Evolutionary conservation across 257 asterid genomes (phyloP).

Genomic region (Capsicum baccatum): DNA sequence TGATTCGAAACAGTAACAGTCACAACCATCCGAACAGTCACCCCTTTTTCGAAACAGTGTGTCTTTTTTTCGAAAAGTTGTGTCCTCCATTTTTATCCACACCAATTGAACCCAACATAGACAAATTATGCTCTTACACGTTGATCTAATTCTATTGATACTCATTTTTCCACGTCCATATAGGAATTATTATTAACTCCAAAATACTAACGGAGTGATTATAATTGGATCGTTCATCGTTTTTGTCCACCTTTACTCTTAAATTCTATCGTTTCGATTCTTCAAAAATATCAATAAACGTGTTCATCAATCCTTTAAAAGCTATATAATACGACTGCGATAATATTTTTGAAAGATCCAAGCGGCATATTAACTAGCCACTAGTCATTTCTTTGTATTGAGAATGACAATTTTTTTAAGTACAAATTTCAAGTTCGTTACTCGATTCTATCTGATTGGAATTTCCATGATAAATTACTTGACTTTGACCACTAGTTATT

Average conservation of each 20-base stretch:
- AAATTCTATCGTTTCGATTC: no score
- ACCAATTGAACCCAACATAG: no score
- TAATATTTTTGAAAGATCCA: neutral
- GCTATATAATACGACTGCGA: no score
- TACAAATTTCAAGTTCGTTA: neutral
- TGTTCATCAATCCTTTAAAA: no score
- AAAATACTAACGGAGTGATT: neutral
- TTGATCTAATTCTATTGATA: neutral
- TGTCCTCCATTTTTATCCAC: no score
- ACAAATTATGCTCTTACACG: neutral
- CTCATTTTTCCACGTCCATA: neutral
- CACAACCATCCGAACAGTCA: no score
- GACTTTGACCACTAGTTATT: constrained; percentile 19
- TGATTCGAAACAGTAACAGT: no score
- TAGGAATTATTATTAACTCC: neutral
- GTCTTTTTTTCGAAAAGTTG: no score
- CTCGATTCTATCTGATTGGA: neutral
- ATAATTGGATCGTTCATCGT: neutral
- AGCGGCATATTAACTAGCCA: neutral
- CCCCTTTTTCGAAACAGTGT: no score
- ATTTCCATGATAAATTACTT: neutral
- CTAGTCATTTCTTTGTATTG: neutral
- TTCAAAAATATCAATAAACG: no score
- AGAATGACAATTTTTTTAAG: neutral
- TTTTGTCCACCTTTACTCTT: neutral